phyloP scores from a whole-genome alignment of 768 basidiomycete genomes.

The Termitomyces sp. region DNA sequence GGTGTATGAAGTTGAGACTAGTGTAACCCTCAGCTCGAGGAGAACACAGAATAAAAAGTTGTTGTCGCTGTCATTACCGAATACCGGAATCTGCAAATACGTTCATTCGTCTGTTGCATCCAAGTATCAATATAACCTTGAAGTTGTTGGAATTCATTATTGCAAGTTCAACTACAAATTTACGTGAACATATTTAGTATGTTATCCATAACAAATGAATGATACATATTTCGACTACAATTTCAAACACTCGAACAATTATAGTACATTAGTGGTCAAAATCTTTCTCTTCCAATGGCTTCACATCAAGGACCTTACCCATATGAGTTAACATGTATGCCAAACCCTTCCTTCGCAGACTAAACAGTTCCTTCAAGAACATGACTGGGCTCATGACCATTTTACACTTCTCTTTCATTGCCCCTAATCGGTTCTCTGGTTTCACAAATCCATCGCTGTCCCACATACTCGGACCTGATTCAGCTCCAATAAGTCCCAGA shows the following conservation, averaged over 20 bases:
- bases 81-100: no score
- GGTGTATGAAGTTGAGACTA: no score
- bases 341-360: conserved; percentile 32
- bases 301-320: conserved; percentile 30
- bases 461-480: conserved; percentile 6
- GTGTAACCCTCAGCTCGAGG: no score
- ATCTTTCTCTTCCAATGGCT: conserved; percentile 16
- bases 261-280: conserved; percentile 9
- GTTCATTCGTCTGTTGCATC: no score
- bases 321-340: conserved; percentile 30
- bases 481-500: conserved; percentile 20
- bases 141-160: no score
- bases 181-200: no score
- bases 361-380: conserved; percentile 29
- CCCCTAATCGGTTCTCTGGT: conserved; percentile 13
- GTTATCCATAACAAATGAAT: background rate
- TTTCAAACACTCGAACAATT: background rate
- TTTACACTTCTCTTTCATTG: conserved; percentile 7
- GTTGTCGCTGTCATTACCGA: no score
- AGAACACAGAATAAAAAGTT: no score
- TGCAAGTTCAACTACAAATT: no score
- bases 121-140: no score
- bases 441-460: conserved; percentile 26
- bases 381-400: conserved; percentile 33
- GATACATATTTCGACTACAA: background rate